Evolutionary conservation across 257 asterid genomes (phyloP).

Genomic region (Nicotiana tabacum): DNA sequence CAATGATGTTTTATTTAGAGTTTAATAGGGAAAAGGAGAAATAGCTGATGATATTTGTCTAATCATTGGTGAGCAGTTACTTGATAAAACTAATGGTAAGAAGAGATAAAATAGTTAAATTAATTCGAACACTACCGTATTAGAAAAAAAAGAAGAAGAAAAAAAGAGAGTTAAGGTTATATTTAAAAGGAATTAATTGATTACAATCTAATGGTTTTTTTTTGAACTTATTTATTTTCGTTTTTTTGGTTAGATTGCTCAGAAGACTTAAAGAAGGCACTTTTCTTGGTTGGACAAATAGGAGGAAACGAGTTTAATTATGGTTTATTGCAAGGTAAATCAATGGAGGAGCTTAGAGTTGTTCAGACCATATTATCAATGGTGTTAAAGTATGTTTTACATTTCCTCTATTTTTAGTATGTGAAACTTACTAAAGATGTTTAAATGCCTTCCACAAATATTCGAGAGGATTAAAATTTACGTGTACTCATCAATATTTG

Average conservation of each 20-base stretch:
- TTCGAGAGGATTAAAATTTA: background rate
- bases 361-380: slow-evolving; percentile 13
- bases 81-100: no score
- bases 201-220: background rate
- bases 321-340: slow-evolving; percentile 23
- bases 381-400: slow-evolving; percentile 10
- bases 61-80: no score
- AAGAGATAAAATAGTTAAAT: no score
- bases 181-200: background rate
- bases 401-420: background rate
- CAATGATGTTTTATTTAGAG: no score
- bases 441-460: background rate
- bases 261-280: background rate
- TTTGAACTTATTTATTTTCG: no score
- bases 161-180: no score
- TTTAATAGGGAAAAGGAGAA: no score
- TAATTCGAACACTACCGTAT: no score
- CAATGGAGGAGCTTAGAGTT: slow-evolving; percentile 21
- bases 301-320: slow-evolving; percentile 16
- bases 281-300: slow-evolving; percentile 25
- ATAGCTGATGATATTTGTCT: no score
- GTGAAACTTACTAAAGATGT: background rate
- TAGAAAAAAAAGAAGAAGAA: no score
- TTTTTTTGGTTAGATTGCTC: background rate
- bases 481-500: background rate